Base-by-base conservation (phyloP, 1,284 basidiomycete species). In the Boletus semigastroideus region DNA sequence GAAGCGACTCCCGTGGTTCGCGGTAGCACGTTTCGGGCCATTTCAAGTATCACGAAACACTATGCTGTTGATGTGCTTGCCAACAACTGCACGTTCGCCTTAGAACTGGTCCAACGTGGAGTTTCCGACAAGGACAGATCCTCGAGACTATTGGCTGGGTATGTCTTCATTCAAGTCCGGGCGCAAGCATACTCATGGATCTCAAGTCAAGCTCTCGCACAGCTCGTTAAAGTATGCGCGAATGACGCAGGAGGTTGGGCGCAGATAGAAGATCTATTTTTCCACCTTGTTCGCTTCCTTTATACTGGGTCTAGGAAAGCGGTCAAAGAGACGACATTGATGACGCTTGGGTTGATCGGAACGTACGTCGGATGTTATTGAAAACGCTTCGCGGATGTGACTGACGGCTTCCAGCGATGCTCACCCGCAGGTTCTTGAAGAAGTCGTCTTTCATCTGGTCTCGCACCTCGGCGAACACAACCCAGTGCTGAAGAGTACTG, bases 111-210 rank as follows among this genome's bases (percentile, higher is more conserved):
- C 3, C 69, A 75, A 50, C 69, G 67, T 27, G 81, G 81, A 5
- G 61, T 89, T 56, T 70, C 64, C 16, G 78, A 87, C 58, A 64
- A 63, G 37, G 78, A 86, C 54, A 76, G 88, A 50, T 75, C 74
- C 39, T 79, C 84, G 14, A 77, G 89, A 31, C 65, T 91, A 17
- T 74, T 74, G 56, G 84, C 87, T 47, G 88, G 88, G 89, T 90
- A 63, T 56, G 78, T 69, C 47, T 4, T 45, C 17, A 8, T 54
- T 46, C 44, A 19, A 47, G 13, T 5, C 2, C n/a, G 20, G 16
- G n/a, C 36, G 37, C 44, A 19, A 42, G 20, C 36, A 27, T 54
- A 19, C 52, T 67, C 43, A 65, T 39, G 19, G 20, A 47, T 52
- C 50, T 46, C 19, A 48, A 84, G 83, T 9, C 74, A 74, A 56